These are phyloP conservation scores for Castanea mollissima DNA, from an alignment of 306 rosid genomes.

Conservation along the genomic window DNA sequence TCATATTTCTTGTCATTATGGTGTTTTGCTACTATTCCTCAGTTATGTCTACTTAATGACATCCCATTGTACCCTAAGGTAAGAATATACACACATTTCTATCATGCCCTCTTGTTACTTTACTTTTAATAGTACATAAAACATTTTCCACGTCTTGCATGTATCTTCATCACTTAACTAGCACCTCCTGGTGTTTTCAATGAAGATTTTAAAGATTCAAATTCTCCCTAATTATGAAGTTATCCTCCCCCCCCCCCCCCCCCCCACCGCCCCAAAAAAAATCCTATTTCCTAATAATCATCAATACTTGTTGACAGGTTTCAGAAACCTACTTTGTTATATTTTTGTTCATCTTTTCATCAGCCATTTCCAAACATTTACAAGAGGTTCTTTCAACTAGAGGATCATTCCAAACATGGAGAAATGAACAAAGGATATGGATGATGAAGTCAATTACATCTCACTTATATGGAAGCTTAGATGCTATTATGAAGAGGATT, in stretches of 20 bases:
- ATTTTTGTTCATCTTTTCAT: conserved; percentile 42
- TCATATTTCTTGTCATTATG: conserved; percentile 41
- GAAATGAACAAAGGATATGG: conserved; percentile 63
- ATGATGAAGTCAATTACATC: conserved; percentile 53
- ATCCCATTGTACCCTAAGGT: conserved; percentile 72
- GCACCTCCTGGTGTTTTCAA: too few species aligned
- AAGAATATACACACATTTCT: neutral
- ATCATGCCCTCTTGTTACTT: neutral
- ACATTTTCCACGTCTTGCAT: too few species aligned
- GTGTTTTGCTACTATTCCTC: conserved; percentile 65
- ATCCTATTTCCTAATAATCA: too few species aligned
- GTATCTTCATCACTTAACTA: too few species aligned
- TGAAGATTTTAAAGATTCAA: too few species aligned
- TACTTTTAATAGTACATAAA: too few species aligned
- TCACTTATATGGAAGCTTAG: conserved; percentile 49
- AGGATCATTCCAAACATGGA: conserved; percentile 38
- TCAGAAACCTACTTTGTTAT: conserved; percentile 40
- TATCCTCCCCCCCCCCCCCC: too few species aligned
- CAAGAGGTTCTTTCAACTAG: conserved; percentile 48
- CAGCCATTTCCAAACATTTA: conserved; percentile 29
- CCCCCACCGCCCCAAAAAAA: too few species aligned
- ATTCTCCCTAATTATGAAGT: too few species aligned
- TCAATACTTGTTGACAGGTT: conserved; percentile 32
- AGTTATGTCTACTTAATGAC: conserved; percentile 53
- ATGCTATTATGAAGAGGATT: conserved; percentile 49